These are phyloP conservation scores for Pythium apleroticum DNA, from an alignment of 352 stramenopile genomes.

Conservation along the genomic window DNA sequence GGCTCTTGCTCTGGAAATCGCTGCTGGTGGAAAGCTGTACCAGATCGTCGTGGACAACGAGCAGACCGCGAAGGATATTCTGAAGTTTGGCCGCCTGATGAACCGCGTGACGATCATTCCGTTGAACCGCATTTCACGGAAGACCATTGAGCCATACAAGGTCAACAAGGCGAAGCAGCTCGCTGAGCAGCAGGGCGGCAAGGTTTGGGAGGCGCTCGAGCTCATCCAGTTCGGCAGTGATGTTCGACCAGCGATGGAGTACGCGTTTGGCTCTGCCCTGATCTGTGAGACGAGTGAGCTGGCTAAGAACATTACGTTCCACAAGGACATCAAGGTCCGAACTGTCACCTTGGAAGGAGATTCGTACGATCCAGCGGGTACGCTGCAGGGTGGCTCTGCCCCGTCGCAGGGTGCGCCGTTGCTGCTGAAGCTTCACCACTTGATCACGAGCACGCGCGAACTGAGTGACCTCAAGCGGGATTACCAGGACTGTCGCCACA, in stretches of 20 bases:
- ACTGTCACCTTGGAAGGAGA: conserved; percentile 99
- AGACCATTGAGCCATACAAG: conserved; percentile 69
- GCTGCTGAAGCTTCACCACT: conserved; percentile 76
- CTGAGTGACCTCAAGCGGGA: conserved; percentile 70
- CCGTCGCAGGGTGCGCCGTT: conserved; percentile 74
- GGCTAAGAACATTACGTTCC: conserved; percentile 85
- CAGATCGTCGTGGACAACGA: conserved; percentile 99
- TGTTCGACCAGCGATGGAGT: conserved; percentile 95
- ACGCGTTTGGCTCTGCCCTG: conserved; percentile 98
- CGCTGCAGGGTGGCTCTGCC: conserved; percentile 91
- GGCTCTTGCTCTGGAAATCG: conserved; percentile 97
- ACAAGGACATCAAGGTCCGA: conserved; percentile 92
- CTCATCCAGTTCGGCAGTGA: conserved; percentile 97
- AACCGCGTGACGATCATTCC: conserved; percentile 98
- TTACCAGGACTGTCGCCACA: conserved; percentile 55
- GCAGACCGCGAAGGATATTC: conserved; percentile 96
- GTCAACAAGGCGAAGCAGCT: conserved; percentile 84
- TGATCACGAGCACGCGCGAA: conserved; percentile 70
- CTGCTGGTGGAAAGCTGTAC: conserved; percentile 97
- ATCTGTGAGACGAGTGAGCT: conserved; percentile 96
- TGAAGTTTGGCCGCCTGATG: conserved; percentile 96
- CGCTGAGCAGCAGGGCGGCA: conserved; percentile 85
- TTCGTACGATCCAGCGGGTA: conserved; percentile 97
- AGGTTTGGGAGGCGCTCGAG: conserved; percentile 93
- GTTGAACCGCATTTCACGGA: conserved; percentile 95